Base-by-base conservation (phyloP, 1,139 yeast species). In the Candida tetrigidarum region DNA sequence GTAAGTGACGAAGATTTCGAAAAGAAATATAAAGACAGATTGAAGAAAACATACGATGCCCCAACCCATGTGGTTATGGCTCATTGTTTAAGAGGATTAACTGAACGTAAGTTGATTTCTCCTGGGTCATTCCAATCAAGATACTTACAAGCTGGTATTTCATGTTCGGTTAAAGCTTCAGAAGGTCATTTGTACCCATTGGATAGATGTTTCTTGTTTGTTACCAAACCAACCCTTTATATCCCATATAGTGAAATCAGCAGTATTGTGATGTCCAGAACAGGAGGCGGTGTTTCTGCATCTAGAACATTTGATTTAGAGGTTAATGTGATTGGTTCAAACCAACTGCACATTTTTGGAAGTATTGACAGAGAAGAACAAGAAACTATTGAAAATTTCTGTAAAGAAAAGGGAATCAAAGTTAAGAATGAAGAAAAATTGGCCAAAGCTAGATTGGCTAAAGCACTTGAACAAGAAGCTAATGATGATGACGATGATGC, bases 301-400 rank as follows among this genome's bases (percentile, higher is more conserved):
- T 84, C 91, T 29, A 83, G 97, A 62, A 93, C 99, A 0, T 95
- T 95, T 66, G 99, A 95, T 66, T 73, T 93, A 68, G 95, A 93
- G 56, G 82, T 93, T 42, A 76, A 76, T 34, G 72, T 92, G 49
- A 78, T 85, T 55, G 80, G 82, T 30, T 82, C 85, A 33, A 80
- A 81, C 49, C 84, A 81, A 45, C 76, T 88, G 19, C 96, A 92
- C 56, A 83, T 84, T 42, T 93, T 93, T 66, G 96, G 96, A 49
- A 89, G 88, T 60, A 88, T 93, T 56, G 87, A 87, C 52, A 82
- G 91, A 61, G 97, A 90, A 54, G 99, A 93, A 62, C 98, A 92
- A 65, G 83, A 79, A 45, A 70, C 80, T 3, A 76, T 93, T 50
- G 97, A 92, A 62, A 74, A 74, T 37, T 93, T 78, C 74, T 81